Evolutionary conservation across 2,329 filamentous ascomycete genomes (phyloP).

Genomic region (Talaromyces sp.): DNA sequence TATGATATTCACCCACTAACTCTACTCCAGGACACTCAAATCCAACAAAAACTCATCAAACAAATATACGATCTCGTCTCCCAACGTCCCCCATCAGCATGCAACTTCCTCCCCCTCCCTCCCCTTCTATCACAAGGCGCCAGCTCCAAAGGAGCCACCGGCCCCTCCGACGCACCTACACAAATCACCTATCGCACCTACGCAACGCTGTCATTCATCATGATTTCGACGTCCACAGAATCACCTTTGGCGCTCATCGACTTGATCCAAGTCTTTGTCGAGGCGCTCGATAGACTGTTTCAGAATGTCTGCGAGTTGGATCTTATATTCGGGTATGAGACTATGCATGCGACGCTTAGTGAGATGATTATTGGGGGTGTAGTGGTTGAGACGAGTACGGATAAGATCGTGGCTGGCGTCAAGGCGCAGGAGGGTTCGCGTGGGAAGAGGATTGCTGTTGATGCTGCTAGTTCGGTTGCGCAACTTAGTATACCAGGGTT

Average conservation of each 20-base stretch:
- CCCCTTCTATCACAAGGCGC: constrained; percentile 56
- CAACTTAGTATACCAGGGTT: constrained; percentile 35
- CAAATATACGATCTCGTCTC: constrained; percentile 97
- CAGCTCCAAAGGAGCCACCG: constrained; percentile 43
- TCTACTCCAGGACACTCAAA: constrained; percentile 73
- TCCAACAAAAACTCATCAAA: constrained; percentile 91
- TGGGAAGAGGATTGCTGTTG: constrained; percentile 42
- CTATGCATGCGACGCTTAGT: constrained; percentile 78
- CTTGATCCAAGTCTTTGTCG: constrained; percentile 96
- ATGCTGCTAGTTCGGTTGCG: constrained; percentile 37
- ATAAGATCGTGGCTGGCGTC: constrained; percentile 82
- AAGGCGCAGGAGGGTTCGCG: constrained; percentile 45
- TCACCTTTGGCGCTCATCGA: constrained; percentile 93
- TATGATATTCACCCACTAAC: not conserved
- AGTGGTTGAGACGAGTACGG: constrained; percentile 85
- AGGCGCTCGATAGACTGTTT: constrained; percentile 88
- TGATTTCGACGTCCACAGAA: constrained; percentile 94
- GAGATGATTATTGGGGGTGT: constrained; percentile 97
- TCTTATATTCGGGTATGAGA: constrained; percentile 98
- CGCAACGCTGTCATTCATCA: constrained; percentile 95
- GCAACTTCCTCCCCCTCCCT: constrained; percentile 87
- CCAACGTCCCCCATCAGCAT: constrained; percentile 83
- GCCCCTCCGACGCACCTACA: constrained; percentile 81
- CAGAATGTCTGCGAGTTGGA: constrained; percentile 98
- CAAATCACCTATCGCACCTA: constrained; percentile 98